Evolutionary conservation across 2,329 filamentous ascomycete species (phyloP).

Genomic region (Scedosporium boydii): DNA sequence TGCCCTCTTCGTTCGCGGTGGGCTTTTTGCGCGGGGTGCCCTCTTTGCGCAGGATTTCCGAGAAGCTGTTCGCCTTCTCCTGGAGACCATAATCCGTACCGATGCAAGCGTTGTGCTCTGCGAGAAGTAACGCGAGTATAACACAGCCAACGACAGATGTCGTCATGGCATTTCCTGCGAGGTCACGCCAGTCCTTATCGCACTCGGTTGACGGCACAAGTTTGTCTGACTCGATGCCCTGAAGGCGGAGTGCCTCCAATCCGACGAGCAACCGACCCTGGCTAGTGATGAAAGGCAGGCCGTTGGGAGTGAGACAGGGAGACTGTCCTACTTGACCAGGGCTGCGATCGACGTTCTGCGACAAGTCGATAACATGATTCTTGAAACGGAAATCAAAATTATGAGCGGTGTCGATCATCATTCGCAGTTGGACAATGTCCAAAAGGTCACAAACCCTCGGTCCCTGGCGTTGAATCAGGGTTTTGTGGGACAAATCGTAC

Average conservation of each 20-base stretch:
- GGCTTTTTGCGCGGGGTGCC: background rate
- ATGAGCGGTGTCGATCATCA: slow-evolving; percentile 23
- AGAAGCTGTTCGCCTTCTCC: slow-evolving; percentile 3
- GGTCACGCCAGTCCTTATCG: slow-evolving; percentile 51
- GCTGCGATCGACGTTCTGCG: slow-evolving; percentile 62
- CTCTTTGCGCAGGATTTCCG: background rate
- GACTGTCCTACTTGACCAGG: slow-evolving; percentile 45
- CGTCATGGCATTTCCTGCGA: slow-evolving; percentile 75
- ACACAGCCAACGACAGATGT: slow-evolving; percentile 60
- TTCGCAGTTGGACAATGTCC: slow-evolving; percentile 49
- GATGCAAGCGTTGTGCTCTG: slow-evolving; percentile 7
- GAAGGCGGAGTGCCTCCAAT: slow-evolving; percentile 52
- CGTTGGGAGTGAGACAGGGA: slow-evolving; percentile 59
- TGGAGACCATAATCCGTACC: background rate
- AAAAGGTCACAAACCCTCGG: slow-evolving; percentile 56
- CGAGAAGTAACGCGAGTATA: slow-evolving; percentile 48
- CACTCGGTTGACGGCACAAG: slow-evolving; percentile 56
- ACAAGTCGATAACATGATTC: slow-evolving; percentile 48
- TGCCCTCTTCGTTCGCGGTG: background rate
- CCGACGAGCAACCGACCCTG: slow-evolving; percentile 52
- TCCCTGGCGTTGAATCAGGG: slow-evolving; percentile 39
- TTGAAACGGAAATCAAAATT: slow-evolving; percentile 43
- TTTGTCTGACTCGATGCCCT: slow-evolving; percentile 57
- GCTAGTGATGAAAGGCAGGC: slow-evolving; percentile 50
- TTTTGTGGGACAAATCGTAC: slow-evolving; percentile 44